phyloP scores from a whole-genome alignment of 495 filamentous ascomycete species.

The Penicillium riverlandense region DNA sequence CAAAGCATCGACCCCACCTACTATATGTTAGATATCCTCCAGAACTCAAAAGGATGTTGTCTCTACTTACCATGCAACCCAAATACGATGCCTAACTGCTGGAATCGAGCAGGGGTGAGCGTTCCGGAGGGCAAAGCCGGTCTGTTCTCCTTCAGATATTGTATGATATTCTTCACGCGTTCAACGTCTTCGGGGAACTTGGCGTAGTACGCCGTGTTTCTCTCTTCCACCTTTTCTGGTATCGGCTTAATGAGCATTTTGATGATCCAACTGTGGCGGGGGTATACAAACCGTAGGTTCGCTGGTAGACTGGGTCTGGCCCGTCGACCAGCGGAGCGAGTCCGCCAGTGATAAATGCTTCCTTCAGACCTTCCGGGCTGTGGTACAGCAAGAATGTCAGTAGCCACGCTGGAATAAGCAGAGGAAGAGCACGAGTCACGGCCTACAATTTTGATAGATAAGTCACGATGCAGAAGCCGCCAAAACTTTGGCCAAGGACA shows the following conservation, averaged over 20 bases:
- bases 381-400: neutral
- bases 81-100: slow-evolving; percentile 68
- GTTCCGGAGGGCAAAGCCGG: slow-evolving; percentile 56
- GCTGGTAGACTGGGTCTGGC: slow-evolving; percentile 69
- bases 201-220: slow-evolving; percentile 70
- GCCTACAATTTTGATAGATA: slow-evolving; percentile 72
- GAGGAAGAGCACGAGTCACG: neutral
- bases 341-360: slow-evolving; percentile 79
- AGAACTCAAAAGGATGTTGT: neutral
- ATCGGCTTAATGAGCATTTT: slow-evolving; percentile 1
- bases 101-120: slow-evolving; percentile 62
- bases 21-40: slow-evolving; percentile 5
- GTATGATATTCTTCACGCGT: slow-evolving; percentile 57
- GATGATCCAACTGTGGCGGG: neutral
- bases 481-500: slow-evolving; percentile 84
- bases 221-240: slow-evolving; percentile 50
- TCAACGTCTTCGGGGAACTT: slow-evolving; percentile 84
- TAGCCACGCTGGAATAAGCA: slow-evolving; percentile 2
- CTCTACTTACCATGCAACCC: slow-evolving; percentile 58
- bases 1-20: slow-evolving; percentile 59
- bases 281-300: slow-evolving; percentile 49
- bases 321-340: slow-evolving; percentile 65
- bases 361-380: slow-evolving; percentile 65
- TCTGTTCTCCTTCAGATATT: slow-evolving; percentile 51
- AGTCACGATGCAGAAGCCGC: slow-evolving; percentile 74